Base-by-base conservation (phyloP, 2,329 filamentous ascomycete species). In the Pestalotiopsis sp. region DNA sequence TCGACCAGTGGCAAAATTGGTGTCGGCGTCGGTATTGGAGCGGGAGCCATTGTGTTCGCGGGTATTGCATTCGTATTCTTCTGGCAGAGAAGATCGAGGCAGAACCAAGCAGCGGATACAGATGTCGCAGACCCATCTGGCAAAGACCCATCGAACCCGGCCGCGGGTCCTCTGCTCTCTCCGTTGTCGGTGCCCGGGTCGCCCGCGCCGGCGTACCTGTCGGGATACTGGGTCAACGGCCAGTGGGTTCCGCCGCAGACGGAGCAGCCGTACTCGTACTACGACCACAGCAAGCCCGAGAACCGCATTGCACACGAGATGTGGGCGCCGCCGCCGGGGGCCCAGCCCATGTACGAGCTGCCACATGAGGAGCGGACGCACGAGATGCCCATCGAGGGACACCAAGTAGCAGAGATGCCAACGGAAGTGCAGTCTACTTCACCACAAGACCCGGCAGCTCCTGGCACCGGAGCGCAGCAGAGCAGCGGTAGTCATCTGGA, bases 11-110 rank as follows among this genome's bases (percentile, higher is more conserved):
- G 66, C 1, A 68, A 71, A 61, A 69, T 70, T 1, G 72, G 72
- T 1, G 66, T 73, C 14, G 73, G 73, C 12, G 62, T 70, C 13
- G 69, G 80, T 20, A 75, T 76, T 14, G 71, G 74, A 4, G 67
- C 80, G 4, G 78, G 72, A 45, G 73, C 77, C 6, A 71, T 75
- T 0, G 25, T 79, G 7, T 67, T 71, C 13, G 75, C 69, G 36
- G 72, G 72, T 13, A 69, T 77, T 9, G 72, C 71, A 13, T 59
- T 75, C 49, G 69, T 75, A 27, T 64, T 68, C 61, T 49, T 67
- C 38, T 66, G 66, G 38, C 25, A 49, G 3, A 64, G 62, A 20
- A 61, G 36, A 13, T 66, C 67, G 23, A 64, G 63, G 1, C 13
- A n/a, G 4, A 63, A 66, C 14, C 57, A 57, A 9, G 56, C 31